phyloP scores from a whole-genome alignment of 2,329 filamentous ascomycete genomes.

The Fusarium odoratissimum region DNA sequence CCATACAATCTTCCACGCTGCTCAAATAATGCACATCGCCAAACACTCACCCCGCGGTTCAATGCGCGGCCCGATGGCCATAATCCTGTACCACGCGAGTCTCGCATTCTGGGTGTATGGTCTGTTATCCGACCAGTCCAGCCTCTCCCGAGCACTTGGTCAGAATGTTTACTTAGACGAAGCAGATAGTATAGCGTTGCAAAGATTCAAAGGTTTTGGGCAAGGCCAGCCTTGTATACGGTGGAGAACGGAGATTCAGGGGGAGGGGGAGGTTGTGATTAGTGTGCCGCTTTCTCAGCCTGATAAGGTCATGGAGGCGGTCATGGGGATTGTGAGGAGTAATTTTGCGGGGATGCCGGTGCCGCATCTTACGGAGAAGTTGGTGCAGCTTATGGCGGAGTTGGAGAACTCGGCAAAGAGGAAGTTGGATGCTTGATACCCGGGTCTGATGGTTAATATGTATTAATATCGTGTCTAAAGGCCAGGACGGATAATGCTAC shows the following conservation, averaged over 20 bases:
- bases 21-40: slow-evolving; percentile 43
- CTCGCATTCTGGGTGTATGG: slow-evolving; percentile 46
- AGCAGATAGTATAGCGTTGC: slow-evolving; percentile 6
- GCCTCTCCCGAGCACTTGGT: accelerated
- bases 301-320: slow-evolving; percentile 27
- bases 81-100: slow-evolving; percentile 46
- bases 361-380: slow-evolving; percentile 27
- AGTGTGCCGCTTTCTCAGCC: slow-evolving; percentile 23
- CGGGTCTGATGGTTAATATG: too few species aligned
- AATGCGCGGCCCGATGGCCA: slow-evolving; percentile 40
- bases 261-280: slow-evolving; percentile 6
- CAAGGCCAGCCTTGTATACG: slow-evolving; percentile 30
- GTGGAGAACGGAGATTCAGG: slow-evolving; percentile 15
- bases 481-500: not conserved
- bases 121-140: slow-evolving; percentile 10
- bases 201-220: slow-evolving; percentile 27
- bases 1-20: slow-evolving; percentile 45
- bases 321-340: slow-evolving; percentile 14
- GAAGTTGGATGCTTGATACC: slow-evolving; percentile 26
- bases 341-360: slow-evolving; percentile 19
- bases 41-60: slow-evolving; percentile 27
- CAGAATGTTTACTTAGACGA: slow-evolving; percentile 24
- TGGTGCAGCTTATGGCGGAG: slow-evolving; percentile 33
- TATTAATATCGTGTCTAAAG: not conserved
- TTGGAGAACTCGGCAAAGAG: slow-evolving; percentile 30